Percentiles rank a stretch among this genome's conserved stretches.
These are phyloP conservation scores for Daldinia caldariorum DNA, from an alignment of 495 filamentous ascomycete species.

Conservation along the genomic window DNA sequence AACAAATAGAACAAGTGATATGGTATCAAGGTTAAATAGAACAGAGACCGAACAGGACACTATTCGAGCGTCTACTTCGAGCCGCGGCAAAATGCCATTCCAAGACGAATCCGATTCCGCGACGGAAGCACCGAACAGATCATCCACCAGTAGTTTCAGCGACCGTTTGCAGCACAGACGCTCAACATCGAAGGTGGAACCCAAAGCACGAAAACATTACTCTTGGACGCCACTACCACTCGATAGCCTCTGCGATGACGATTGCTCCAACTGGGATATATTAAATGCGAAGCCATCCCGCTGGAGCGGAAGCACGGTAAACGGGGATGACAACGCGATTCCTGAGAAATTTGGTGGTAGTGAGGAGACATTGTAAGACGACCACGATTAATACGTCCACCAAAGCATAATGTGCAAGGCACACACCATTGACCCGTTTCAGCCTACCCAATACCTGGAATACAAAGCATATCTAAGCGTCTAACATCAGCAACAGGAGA, in stretches of 20 bases:
- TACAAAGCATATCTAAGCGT: constrained; percentile 22
- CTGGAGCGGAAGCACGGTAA: constrained; percentile 61
- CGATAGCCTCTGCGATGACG: constrained; percentile 69
- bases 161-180: constrained; percentile 44
- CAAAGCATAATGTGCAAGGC: constrained; percentile 27
- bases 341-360: constrained; percentile 53
- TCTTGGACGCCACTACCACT: constrained; percentile 60
- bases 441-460: constrained; percentile 16
- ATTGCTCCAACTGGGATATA: constrained; percentile 78
- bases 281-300: constrained; percentile 58
- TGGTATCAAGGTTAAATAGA: constrained; percentile 42
- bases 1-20: constrained; percentile 45
- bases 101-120: constrained; percentile 31
- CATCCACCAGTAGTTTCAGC: constrained; percentile 41
- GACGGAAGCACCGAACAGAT: constrained; percentile 33
- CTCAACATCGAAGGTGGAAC: constrained; percentile 32
- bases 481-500: constrained; percentile 42
- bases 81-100: constrained; percentile 45
- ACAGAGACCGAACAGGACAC: constrained; percentile 51
- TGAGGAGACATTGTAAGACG: constrained; percentile 56
- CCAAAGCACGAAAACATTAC: constrained; percentile 54
- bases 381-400: constrained; percentile 20
- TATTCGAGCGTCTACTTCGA: constrained; percentile 48
- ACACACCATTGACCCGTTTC: constrained; percentile 19
- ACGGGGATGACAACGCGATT: constrained; percentile 54